Conservation (phyloP, 176 grass and related monocot species). For the Alopecurus myosuroides region DNA sequence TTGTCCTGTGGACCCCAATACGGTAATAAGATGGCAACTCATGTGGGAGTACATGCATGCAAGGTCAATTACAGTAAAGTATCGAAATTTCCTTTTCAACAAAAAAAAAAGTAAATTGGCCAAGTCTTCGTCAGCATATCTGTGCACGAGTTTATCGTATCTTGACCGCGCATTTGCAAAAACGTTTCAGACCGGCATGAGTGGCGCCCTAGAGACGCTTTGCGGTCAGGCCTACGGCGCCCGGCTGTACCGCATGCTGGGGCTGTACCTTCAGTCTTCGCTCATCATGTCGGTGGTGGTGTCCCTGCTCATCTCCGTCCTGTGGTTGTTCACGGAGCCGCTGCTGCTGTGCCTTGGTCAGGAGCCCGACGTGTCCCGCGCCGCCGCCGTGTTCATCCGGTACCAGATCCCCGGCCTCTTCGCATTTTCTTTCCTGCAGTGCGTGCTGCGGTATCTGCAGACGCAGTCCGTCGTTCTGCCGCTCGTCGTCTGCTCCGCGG, state of each 20-base stretch:
- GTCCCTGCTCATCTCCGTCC: slow-evolving; percentile 43
- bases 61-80: no score
- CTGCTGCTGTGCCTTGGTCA: slow-evolving; percentile 58
- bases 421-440: slow-evolving; percentile 62
- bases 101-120: no score
- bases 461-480: slow-evolving; percentile 59
- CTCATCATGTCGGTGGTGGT: slow-evolving; percentile 42
- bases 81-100: no score
- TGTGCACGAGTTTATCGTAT: no score
- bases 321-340: slow-evolving; percentile 74
- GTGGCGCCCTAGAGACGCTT: slow-evolving; percentile 82
- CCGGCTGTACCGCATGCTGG: slow-evolving; percentile 55
- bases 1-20: no score
- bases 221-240: slow-evolving; percentile 84
- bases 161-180: background rate
- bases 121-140: no score
- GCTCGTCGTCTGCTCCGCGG: slow-evolving; percentile 64
- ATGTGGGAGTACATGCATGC: no score
- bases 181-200: slow-evolving; percentile 49
- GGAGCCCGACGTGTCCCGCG: slow-evolving; percentile 48
- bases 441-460: slow-evolving; percentile 76
- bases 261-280: slow-evolving; percentile 83
- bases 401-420: slow-evolving; percentile 57
- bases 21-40: no score
- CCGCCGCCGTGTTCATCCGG: slow-evolving; percentile 51